These are phyloP conservation scores for Malassezia nana DNA, from an alignment of 1,284 basidiomycete genomes.

Conservation along the genomic window DNA sequence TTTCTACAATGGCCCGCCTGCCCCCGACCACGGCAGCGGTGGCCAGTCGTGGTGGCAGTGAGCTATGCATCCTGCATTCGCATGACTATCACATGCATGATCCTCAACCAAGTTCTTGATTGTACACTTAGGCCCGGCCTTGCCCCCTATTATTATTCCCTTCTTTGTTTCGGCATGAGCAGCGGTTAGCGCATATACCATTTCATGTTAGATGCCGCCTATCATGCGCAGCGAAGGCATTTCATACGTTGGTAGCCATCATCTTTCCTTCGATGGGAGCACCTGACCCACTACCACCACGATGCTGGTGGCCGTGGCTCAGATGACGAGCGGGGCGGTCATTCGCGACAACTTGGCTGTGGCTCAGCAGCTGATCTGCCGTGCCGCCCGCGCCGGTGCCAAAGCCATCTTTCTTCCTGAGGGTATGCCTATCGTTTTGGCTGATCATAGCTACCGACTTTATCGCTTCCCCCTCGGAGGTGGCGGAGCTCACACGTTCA, in stretches of 20 bases:
- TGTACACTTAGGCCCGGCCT: conserved; percentile 14
- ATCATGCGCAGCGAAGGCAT: conserved; percentile 13
- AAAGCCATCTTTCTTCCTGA: conserved; percentile 19
- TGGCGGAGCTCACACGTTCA: conserved; percentile 32
- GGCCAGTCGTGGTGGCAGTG: conserved; percentile 20
- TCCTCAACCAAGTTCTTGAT: not conserved
- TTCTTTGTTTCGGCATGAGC: conserved; percentile 14
- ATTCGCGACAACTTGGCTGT: conserved; percentile 35
- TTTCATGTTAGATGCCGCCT: conserved; percentile 5
- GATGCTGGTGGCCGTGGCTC: conserved; percentile 40
- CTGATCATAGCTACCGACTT: conserved; percentile 50
- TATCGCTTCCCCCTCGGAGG: conserved; percentile 49
- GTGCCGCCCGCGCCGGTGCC: conserved; percentile 43
- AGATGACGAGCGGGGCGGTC: conserved; percentile 31
- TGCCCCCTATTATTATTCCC: not conserved
- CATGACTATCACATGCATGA: not conserved
- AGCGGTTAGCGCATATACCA: conserved; percentile 19
- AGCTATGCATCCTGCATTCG: not conserved
- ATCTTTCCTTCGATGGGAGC: not conserved
- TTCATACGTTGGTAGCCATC: not conserved
- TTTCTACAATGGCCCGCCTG: conserved; percentile 18
- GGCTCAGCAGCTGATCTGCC: conserved; percentile 38
- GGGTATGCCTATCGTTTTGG: not conserved
- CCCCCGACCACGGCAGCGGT: conserved; percentile 11
- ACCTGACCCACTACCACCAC: conserved; percentile 6